Percentiles rank a stretch among this genome's conserved stretches.
These are phyloP conservation scores for Fusarium mundagurra DNA, from an alignment of 2,329 filamentous ascomycete genomes.

Conservation along the genomic window DNA sequence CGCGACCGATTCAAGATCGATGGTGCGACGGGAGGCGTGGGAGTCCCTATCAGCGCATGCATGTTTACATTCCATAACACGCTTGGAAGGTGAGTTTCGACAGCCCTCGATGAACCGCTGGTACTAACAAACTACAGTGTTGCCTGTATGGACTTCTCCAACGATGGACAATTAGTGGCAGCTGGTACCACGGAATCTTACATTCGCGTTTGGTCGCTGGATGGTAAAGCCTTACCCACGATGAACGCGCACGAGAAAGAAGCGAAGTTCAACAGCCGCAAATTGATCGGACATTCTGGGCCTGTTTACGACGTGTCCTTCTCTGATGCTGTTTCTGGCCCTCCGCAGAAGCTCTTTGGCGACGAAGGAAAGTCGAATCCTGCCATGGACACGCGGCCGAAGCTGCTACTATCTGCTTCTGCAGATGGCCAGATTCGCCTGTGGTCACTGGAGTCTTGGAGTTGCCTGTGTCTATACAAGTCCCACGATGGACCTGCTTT, in stretches of 20 bases:
- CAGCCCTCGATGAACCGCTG: background rate
- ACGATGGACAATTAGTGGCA: slow-evolving; percentile 87
- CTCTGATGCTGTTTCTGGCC: slow-evolving; percentile 73
- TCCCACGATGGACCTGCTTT: slow-evolving; percentile 91
- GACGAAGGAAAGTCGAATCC: slow-evolving; percentile 55
- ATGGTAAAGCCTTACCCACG: slow-evolving; percentile 82
- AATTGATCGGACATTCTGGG: slow-evolving; percentile 89
- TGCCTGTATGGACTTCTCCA: slow-evolving; percentile 95
- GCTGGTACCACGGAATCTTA: slow-evolving; percentile 94
- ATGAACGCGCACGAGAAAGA: slow-evolving; percentile 68
- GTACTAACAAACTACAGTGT: slow-evolving; percentile 62
- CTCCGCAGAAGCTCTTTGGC: slow-evolving; percentile 60
- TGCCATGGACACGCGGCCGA: slow-evolving; percentile 65
- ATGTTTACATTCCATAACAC: slow-evolving; percentile 99
- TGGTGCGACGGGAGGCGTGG: slow-evolving; percentile 82
- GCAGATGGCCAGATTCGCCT: slow-evolving; percentile 89
- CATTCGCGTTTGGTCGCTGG: slow-evolving; percentile 91
- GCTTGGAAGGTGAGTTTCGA: slow-evolving; percentile 75
- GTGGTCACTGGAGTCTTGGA: slow-evolving; percentile 92
- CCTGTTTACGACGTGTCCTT: slow-evolving; percentile 92
- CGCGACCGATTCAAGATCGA: slow-evolving; percentile 92
- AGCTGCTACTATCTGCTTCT: slow-evolving; percentile 86
- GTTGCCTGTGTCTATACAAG: slow-evolving; percentile 93
- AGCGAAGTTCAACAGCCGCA: slow-evolving; percentile 68
- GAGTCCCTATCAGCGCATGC: slow-evolving; percentile 85